Conservation (phyloP, 78 protist genomes). For the Dictyostelium brefeldianum region DNA sequence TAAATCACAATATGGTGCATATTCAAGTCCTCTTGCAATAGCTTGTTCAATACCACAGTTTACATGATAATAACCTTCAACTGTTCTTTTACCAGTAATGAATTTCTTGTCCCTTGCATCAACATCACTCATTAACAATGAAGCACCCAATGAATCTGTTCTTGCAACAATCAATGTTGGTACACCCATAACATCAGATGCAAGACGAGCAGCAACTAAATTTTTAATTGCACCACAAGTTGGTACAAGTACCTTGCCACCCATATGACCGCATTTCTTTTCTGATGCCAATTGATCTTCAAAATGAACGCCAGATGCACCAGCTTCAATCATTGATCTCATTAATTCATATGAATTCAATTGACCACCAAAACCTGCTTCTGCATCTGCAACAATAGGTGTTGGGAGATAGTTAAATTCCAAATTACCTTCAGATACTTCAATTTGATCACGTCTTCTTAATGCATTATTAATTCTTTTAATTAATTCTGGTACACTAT, state of each 20-base stretch:
- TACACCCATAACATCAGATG: conserved; percentile 91
- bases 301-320: conserved; percentile 96
- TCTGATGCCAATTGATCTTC: conserved; percentile 96
- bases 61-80: conserved; percentile 94
- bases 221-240: conserved; percentile 89
- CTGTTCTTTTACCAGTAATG: conserved; percentile 91
- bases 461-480: conserved; percentile 61
- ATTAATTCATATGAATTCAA: conserved; percentile 93
- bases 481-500: conserved; percentile 66
- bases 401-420: conserved; percentile 54
- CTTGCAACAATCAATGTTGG: conserved; percentile 92
- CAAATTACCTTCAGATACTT: conserved; percentile 57
- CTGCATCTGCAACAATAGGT: conserved; percentile 97
- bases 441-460: conserved; percentile 65
- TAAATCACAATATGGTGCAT: conserved; percentile 93
- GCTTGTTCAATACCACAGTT: conserved; percentile 89
- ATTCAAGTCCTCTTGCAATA: conserved; percentile 88
- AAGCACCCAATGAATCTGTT: conserved; percentile 96
- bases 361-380: conserved; percentile 97
- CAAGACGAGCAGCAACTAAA: conserved; percentile 93
- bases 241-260: conserved; percentile 92
- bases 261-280: conserved; percentile 87
- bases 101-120: conserved; percentile 89
- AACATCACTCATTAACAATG: conserved; percentile 88
- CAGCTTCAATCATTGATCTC: conserved; percentile 94